A percentile compares a stretch with the other conserved stretches of the same genome.
Evolutionary conservation across 2,329 filamentous ascomycete species (phyloP).

Genomic region (Alternaria metachromatica): DNA sequence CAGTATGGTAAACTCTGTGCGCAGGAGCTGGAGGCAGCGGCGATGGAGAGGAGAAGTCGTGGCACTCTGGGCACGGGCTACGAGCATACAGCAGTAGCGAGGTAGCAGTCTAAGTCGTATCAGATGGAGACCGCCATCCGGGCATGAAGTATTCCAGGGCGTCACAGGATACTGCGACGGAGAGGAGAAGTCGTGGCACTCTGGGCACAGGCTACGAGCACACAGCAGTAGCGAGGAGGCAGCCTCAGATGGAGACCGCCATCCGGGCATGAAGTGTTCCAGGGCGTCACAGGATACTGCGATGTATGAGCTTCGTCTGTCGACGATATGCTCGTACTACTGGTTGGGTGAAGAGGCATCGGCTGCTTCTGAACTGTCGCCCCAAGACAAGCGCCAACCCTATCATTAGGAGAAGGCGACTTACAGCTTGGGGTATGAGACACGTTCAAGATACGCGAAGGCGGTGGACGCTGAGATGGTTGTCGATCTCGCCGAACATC

Average conservation of each 20-base stretch:
- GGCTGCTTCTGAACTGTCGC: not conserved
- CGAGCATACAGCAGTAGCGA: slow-evolving; percentile 7
- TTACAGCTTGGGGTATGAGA: not conserved
- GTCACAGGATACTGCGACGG: not conserved
- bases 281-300: not conserved
- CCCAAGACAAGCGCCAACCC: not conserved
- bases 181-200: slow-evolving; percentile 9
- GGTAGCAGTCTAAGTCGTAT: slow-evolving; percentile 7
- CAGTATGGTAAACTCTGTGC: not conserved
- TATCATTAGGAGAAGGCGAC: not conserved
- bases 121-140: not conserved
- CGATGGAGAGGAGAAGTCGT: slow-evolving; percentile 5
- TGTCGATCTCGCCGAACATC: not conserved
- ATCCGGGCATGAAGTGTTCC: not conserved
- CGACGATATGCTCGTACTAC: not conserved
- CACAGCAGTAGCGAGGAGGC: slow-evolving; percentile 3
- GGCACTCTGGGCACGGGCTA: slow-evolving; percentile 4
- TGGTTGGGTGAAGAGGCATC: not conserved
- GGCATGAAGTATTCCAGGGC: not conserved
- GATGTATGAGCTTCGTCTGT: not conserved
- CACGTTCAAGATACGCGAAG: not conserved
- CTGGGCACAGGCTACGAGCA: slow-evolving; percentile 6
- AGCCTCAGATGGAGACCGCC: not conserved
- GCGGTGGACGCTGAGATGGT: not conserved
- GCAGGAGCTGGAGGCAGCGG: slow-evolving; percentile 4